Percentiles rank a stretch among this genome's conserved stretches.
Evolutionary conservation across 192 early-diverging fungal species (phyloP).

Genomic region (Chytriomyces sp.): DNA sequence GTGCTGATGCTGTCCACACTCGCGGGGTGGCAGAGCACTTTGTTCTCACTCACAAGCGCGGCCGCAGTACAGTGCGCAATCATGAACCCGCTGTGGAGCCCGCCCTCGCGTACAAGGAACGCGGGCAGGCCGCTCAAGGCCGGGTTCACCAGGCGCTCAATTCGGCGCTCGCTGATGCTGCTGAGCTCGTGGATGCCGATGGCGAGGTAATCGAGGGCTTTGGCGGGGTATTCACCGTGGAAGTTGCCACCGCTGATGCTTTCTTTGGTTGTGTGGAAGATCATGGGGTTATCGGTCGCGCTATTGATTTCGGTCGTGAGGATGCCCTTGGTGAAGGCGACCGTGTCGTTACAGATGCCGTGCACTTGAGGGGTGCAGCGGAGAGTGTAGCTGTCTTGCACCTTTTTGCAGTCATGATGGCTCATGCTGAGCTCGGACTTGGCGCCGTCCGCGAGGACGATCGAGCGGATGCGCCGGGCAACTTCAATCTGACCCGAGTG

Average conservation of each 20-base stretch:
- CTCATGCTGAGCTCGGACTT: constrained; percentile 5
- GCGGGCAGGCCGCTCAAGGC: constrained; percentile 10
- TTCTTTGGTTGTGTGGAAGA: constrained; percentile 26
- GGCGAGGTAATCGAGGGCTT: constrained; percentile 28
- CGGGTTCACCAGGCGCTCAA: constrained; percentile 28
- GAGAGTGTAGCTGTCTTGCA: constrained; percentile 27
- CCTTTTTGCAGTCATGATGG: constrained; percentile 12
- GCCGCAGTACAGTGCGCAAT: constrained; percentile 34
- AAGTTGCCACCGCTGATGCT: constrained; percentile 32
- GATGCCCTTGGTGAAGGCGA: constrained; percentile 9
- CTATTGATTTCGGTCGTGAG: constrained; percentile 28
- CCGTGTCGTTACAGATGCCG: constrained; percentile 15
- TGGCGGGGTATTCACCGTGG: constrained; percentile 34
- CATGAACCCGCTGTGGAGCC: constrained; percentile 33
- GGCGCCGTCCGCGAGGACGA: neutral
- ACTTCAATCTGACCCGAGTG: constrained; percentile 25
- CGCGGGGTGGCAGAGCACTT: constrained; percentile 26
- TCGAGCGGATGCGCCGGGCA: constrained; percentile 1
- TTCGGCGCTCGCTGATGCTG: constrained; percentile 24
- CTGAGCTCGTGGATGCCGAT: constrained; percentile 31
- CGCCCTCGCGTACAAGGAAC: constrained; percentile 29
- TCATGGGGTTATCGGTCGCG: constrained; percentile 33
- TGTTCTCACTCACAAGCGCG: constrained; percentile 30
- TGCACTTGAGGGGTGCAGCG: neutral
- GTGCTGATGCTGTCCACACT: constrained; percentile 28